These are phyloP conservation scores for Sclerotinia trifoliorum DNA, from an alignment of 2,329 filamentous ascomycete species.

Conservation along the genomic window DNA sequence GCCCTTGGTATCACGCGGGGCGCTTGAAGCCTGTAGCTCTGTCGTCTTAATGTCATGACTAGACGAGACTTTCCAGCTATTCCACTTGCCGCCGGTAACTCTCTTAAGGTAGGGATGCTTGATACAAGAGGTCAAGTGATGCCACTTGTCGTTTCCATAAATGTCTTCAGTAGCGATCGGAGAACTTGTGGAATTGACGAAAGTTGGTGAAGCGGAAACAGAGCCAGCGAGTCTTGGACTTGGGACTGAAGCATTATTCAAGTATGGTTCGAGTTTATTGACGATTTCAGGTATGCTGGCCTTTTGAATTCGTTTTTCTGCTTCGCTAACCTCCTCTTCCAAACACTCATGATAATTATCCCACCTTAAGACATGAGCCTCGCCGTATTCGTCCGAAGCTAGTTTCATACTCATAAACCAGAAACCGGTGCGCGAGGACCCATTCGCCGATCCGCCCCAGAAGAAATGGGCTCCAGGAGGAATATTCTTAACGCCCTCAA, in stretches of 20 bases:
- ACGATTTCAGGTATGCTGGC: conserved; percentile 39
- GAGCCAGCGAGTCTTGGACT: background rate
- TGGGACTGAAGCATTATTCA: background rate
- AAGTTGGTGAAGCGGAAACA: background rate
- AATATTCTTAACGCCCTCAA: conserved; percentile 55
- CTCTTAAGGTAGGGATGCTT: conserved; percentile 47
- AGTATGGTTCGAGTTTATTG: conserved; percentile 34
- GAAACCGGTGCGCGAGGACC: conserved; percentile 54
- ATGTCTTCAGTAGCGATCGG: conserved; percentile 29
- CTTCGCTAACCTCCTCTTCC: conserved; percentile 46
- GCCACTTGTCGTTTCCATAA: conserved; percentile 48
- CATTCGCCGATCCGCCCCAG: conserved; percentile 53
- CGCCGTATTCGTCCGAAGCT: conserved; percentile 34
- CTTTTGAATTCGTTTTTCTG: conserved; percentile 49
- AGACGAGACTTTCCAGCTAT: conserved; percentile 55
- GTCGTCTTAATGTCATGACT: conserved; percentile 47
- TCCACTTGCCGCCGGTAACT: conserved; percentile 46
- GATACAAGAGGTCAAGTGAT: conserved; percentile 51
- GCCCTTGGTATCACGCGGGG: conserved; percentile 17
- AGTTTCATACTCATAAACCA: conserved; percentile 48
- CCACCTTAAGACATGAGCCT: conserved; percentile 52
- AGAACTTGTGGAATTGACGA: conserved; percentile 1
- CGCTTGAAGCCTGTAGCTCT: background rate
- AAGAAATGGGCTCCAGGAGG: conserved; percentile 58
- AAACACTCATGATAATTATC: conserved; percentile 56